phyloP scores from a whole-genome alignment of 495 filamentous ascomycete species.

The Aspergillus incahuasiensis region DNA sequence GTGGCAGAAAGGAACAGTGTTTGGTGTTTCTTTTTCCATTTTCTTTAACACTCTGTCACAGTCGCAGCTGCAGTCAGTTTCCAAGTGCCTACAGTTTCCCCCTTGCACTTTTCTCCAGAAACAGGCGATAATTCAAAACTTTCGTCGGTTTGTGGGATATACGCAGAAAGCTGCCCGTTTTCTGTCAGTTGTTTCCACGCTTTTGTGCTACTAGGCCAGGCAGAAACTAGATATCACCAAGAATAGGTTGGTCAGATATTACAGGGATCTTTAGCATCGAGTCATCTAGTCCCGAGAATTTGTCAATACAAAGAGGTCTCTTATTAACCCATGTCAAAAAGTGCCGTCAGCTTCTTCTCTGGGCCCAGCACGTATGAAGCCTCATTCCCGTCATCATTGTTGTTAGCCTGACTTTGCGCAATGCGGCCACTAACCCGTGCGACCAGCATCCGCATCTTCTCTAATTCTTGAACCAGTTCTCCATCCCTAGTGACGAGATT shows the following conservation, averaged over 20 bases:
- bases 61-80: conserved; percentile 21
- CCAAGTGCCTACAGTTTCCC: conserved; percentile 11
- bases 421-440: conserved; percentile 64
- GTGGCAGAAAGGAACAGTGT: conserved; percentile 4
- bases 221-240: not conserved
- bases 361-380: conserved; percentile 28
- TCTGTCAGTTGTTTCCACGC: not conserved
- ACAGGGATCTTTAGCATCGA: not conserved
- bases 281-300: too few relatives aligned
- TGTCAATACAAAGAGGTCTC: too few relatives aligned
- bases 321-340: conserved; percentile 32
- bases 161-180: not conserved
- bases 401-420: conserved; percentile 28
- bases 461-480: conserved; percentile 67
- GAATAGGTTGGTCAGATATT: not conserved
- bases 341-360: conserved; percentile 31
- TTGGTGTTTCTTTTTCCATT: conserved; percentile 10
- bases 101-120: conserved; percentile 21
- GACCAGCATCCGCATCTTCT: conserved; percentile 71
- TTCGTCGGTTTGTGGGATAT: not conserved
- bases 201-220: conserved; percentile 10
- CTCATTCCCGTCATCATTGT: conserved; percentile 10
- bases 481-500: conserved; percentile 73
- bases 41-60: conserved; percentile 12
- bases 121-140: conserved; percentile 9